Evolutionary conservation across 2,329 filamentous ascomycete species (phyloP).

Genomic region (Coniochaeta sp.): DNA sequence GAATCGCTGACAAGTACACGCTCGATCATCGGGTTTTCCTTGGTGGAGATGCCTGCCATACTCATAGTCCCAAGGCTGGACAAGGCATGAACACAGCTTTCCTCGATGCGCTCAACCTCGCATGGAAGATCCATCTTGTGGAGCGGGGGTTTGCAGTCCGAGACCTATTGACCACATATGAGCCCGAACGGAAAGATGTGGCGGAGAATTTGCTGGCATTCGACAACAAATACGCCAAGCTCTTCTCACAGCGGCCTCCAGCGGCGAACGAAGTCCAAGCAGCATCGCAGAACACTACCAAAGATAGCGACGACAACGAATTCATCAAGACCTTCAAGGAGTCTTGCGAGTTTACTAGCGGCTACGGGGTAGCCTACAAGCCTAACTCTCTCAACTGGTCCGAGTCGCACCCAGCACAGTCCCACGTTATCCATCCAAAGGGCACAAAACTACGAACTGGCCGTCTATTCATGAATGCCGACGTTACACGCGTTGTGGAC

Average conservation of each 20-base stretch:
- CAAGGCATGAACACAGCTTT: conserved; percentile 79
- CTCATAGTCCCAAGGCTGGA: conserved; percentile 64
- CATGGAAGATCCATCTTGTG: conserved; percentile 93
- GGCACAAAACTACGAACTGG: conserved; percentile 64
- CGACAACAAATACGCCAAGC: conserved; percentile 80
- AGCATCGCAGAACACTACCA: conserved; percentile 36
- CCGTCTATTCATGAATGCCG: conserved; percentile 66
- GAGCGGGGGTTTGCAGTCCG: conserved; percentile 74
- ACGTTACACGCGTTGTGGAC: conserved; percentile 80
- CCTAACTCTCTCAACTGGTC: conserved; percentile 83
- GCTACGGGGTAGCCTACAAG: conserved; percentile 82
- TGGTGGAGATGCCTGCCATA: conserved; percentile 72
- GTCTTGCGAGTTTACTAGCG: conserved; percentile 84
- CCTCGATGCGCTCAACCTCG: conserved; percentile 77
- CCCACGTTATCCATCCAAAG: conserved; percentile 58
- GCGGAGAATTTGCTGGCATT: conserved; percentile 81
- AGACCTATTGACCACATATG: conserved; percentile 73
- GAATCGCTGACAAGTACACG: conserved; percentile 61
- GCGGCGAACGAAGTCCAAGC: conserved; percentile 65
- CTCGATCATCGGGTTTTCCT: conserved; percentile 64
- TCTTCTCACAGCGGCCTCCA: conserved; percentile 75
- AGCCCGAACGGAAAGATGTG: conserved; percentile 75
- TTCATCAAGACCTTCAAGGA: conserved; percentile 90
- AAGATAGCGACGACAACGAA: conserved; percentile 54
- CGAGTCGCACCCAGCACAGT: conserved; percentile 58